Conservation (phyloP, 208 protist genomes). For the Leishmania mexicana region DNA sequence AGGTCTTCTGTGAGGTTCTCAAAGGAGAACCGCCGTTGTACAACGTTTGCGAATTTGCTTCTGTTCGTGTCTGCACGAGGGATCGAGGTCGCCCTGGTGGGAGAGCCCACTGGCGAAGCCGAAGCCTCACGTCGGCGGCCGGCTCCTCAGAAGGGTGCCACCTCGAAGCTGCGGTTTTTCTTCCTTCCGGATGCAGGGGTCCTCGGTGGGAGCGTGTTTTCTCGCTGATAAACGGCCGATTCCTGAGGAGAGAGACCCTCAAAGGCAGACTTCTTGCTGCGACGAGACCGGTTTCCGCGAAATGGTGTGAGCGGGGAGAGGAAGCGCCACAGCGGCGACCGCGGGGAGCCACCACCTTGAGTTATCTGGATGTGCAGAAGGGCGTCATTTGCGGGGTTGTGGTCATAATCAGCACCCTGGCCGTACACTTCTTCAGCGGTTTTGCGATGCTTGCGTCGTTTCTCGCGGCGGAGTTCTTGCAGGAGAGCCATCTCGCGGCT, state of each 20-base stretch:
- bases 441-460: slow-evolving; percentile 25
- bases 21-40: neutral
- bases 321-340: slow-evolving; percentile 23
- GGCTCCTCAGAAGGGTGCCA: slow-evolving; percentile 30
- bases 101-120: neutral
- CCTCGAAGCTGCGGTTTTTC: neutral
- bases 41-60: neutral
- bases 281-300: slow-evolving; percentile 1
- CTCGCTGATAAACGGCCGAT: neutral
- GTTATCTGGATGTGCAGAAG: neutral
- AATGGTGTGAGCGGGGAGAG: slow-evolving; percentile 20
- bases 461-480: slow-evolving; percentile 31
- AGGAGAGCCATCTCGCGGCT: slow-evolving; percentile 30
- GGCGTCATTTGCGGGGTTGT: slow-evolving; percentile 28
- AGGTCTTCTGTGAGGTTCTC: neutral
- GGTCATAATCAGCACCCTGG: slow-evolving; percentile 13
- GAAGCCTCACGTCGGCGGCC: slow-evolving; percentile 15
- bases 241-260: slow-evolving; percentile 4
- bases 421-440: slow-evolving; percentile 54
- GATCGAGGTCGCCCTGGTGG: neutral
- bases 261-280: slow-evolving; percentile 18
- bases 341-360: neutral
- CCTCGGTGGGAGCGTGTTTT: neutral
- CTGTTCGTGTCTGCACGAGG: slow-evolving; percentile 13
- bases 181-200: slow-evolving; percentile 2